A percentile compares a stretch with the other conserved stretches of the same genome.
These are phyloP conservation scores for Penicillium robsamsonii DNA, from an alignment of 495 filamentous ascomycete species.

Conservation along the genomic window DNA sequence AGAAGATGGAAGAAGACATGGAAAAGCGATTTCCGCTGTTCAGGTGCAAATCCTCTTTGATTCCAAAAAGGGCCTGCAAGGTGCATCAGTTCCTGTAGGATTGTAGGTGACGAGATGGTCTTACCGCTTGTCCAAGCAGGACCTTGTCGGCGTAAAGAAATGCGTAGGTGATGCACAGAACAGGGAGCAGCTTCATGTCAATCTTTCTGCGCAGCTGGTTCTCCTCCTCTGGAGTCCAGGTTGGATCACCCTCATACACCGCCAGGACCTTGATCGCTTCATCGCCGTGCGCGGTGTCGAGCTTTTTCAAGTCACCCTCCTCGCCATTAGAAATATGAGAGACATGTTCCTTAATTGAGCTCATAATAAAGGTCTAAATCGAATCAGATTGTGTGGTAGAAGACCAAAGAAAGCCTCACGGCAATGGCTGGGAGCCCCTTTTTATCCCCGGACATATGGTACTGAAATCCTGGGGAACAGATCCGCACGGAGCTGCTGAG, in stretches of 20 bases:
- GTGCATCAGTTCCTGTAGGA: constrained; percentile 4
- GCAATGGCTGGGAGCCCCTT: neutral
- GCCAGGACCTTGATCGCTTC: constrained; percentile 45
- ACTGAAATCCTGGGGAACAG: neutral
- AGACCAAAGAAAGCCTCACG: neutral
- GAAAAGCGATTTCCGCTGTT: constrained; percentile 40
- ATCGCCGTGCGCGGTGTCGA: constrained; percentile 45
- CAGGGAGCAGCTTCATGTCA: constrained; percentile 46
- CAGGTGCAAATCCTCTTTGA: constrained; percentile 34
- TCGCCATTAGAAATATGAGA: constrained; percentile 9
- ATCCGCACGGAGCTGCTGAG: neutral
- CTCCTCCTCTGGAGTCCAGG: constrained; percentile 46
- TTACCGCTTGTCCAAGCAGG: constrained; percentile 47
- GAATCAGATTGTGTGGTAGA: neutral
- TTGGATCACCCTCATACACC: constrained; percentile 40
- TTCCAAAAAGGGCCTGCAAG: constrained; percentile 39
- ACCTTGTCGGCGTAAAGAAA: constrained; percentile 54
- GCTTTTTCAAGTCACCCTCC: constrained; percentile 6
- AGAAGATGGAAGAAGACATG: constrained; percentile 43
- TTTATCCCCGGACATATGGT: neutral
- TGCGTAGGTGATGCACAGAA: constrained; percentile 29
- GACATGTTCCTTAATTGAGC: constrained; percentile 2
- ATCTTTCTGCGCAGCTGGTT: constrained; percentile 44
- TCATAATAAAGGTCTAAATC: neutral
- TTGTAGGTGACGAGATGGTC: constrained; percentile 28